Evolutionary conservation across 352 stramenopile genomes (phyloP).

Genomic region (Phytophthora fragariae): DNA sequence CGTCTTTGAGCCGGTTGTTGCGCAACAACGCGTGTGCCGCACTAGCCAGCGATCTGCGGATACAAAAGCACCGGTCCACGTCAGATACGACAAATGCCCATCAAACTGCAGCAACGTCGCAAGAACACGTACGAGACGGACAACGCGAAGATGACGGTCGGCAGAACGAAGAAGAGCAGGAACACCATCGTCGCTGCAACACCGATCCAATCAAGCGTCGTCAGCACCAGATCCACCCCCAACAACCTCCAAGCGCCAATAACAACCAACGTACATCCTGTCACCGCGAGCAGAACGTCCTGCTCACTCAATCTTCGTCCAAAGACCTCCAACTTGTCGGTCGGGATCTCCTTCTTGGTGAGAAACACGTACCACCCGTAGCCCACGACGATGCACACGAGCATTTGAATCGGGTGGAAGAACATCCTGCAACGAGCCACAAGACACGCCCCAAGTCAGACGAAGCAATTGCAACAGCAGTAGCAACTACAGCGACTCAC

Average conservation of each 20-base stretch:
- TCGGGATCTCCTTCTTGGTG: constrained; percentile 57
- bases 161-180: constrained; percentile 77
- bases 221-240: constrained; percentile 10
- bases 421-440: constrained; percentile 50
- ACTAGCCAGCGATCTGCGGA: constrained; percentile 49
- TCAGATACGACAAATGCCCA: constrained; percentile 15
- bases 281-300: constrained; percentile 69
- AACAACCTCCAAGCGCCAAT: constrained; percentile 15
- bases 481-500: constrained; percentile 27
- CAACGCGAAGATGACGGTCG: constrained; percentile 71
- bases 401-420: constrained; percentile 74
- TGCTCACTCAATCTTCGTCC: constrained; percentile 68
- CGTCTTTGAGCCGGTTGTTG: constrained; percentile 77
- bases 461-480: not conserved
- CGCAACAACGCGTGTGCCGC: constrained; percentile 63
- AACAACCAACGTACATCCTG: constrained; percentile 50
- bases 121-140: constrained; percentile 58
- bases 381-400: constrained; percentile 67
- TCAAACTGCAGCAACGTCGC: not conserved
- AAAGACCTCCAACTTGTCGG: constrained; percentile 61
- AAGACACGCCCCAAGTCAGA: not conserved
- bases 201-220: not conserved
- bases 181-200: constrained; percentile 69
- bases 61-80: not conserved
- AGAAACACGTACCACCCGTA: constrained; percentile 76